These are phyloP conservation scores for Trichosanthes truncata DNA, from an alignment of 306 rosid genomes.

Conservation along the genomic window DNA sequence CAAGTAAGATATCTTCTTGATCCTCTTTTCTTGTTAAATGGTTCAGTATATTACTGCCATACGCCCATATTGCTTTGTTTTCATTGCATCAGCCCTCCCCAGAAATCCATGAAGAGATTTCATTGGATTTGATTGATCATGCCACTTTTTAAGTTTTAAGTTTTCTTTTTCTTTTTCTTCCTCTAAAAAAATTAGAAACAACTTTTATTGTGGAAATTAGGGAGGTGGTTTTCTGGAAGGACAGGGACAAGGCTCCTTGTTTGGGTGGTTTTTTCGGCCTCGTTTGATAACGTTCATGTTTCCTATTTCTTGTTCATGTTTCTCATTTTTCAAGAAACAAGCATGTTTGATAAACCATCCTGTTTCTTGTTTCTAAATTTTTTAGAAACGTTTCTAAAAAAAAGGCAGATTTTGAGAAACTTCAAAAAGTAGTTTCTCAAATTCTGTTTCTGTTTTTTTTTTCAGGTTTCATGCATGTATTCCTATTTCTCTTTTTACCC, in stretches of 20 bases:
- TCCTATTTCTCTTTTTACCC: too few relatives aligned
- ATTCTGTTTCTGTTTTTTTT: too few relatives aligned
- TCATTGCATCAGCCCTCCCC: not conserved
- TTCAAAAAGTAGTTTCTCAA: too few relatives aligned
- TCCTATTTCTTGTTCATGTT: too few relatives aligned
- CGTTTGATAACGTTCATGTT: too few relatives aligned
- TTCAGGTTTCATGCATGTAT: too few relatives aligned
- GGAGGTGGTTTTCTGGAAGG: not conserved
- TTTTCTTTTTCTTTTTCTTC: not conserved
- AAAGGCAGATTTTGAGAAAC: too few relatives aligned
- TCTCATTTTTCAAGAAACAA: too few relatives aligned
- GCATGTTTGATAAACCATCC: too few relatives aligned
- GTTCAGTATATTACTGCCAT: not conserved
- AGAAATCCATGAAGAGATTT: not conserved
- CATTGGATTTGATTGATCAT: not conserved
- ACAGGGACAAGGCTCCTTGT: not conserved
- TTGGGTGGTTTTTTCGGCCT: not conserved
- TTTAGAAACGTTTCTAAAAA: too few relatives aligned
- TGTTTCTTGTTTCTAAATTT: too few relatives aligned
- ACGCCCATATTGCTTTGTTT: not conserved
- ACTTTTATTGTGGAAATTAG: not conserved
- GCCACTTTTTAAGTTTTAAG: not conserved
- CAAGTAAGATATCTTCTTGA: constrained; percentile 48
- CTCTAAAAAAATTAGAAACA: not conserved
- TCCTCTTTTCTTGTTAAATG: not conserved